Base-by-base conservation (phyloP, 2,329 filamentous ascomycete species). In the Knufia petricola region DNA sequence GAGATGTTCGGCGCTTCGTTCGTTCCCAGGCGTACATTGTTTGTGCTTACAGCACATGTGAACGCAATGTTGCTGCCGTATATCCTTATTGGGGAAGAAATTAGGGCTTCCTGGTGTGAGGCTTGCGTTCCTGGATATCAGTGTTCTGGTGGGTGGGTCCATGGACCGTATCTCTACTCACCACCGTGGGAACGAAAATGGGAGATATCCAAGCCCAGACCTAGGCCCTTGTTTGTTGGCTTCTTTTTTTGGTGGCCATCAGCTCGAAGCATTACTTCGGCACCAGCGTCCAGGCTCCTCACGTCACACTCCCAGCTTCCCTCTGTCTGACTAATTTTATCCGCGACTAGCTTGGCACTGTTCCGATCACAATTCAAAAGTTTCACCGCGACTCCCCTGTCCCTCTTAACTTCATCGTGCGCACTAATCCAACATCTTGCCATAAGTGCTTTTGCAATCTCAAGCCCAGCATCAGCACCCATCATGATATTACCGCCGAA, bases 361-460 rank as follows among this genome's bases (percentile, higher is more conserved):
- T 60, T 66, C 15, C 56, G 56, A 34, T 55, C 58, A 24, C 68
- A 70, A 50, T 64, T 67, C 10, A 73, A 63, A 55, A 65, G 65
- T 51, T 61, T 67, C 1, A 72, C 70, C 17, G 67, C 67, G 51
- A 69, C 56, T 1, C 75, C 74, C 2, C 61, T 60, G 51, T 71
- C 70, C 48, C 72, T 67, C 54, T 77, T 77, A 21, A 67, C 66
- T 46, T 72, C 74, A 53, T 78, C 75, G 49, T 78, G 75, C 4
- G 74, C 74, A 28, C 69, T 66, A 28, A 78, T 68, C 75, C 75
- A 78, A n/a, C 67, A 65, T 55, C 63, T 63, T n/a, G 71, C 69
- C 49, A 70, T 68, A 6, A 77, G 55, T 24, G 65, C 67, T n/a
- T 63, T 64, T 6, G 71, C 72, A 26, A 77, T 68, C 30, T 72